phyloP scores from a whole-genome alignment of 1,139 yeast species.

The Maudiozyma humilis region DNA sequence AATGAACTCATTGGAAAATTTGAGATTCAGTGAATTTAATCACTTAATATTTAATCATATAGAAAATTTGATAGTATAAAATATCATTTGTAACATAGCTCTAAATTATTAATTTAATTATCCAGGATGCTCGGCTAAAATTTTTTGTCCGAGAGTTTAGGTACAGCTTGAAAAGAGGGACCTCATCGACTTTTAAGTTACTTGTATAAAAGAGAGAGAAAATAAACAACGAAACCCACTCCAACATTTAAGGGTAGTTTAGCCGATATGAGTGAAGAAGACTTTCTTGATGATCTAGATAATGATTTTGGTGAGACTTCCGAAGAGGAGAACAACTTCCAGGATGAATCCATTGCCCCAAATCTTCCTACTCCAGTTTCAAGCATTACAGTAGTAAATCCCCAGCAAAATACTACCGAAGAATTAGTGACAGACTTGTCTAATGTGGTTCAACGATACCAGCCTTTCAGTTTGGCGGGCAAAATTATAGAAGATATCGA shows the following conservation, averaged over 20 bases:
- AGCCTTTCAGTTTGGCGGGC: no score
- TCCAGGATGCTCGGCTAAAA: neutral
- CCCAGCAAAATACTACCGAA: no score
- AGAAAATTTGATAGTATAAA: neutral
- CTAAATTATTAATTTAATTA: no score
- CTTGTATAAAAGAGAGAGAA: no score
- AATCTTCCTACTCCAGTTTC: no score
- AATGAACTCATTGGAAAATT: slow-evolving; percentile 27
- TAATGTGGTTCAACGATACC: no score
- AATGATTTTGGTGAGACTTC: slow-evolving; percentile 18
- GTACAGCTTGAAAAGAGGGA: neutral
- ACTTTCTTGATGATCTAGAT: slow-evolving; percentile 30
- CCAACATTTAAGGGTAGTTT: no score
- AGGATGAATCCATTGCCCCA: no score
- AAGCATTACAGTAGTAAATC: no score
- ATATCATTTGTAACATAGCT: neutral
- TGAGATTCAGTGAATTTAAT: slow-evolving; percentile 15
- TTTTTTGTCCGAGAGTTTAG: neutral
- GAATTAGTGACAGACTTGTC: no score
- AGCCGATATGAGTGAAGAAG: slow-evolving; percentile 19
- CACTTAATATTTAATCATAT: neutral
- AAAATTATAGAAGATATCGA: neutral
- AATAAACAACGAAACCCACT: no score
- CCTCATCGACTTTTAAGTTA: neutral
- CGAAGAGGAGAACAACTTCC: neutral